Evolutionary conservation across 371 early-diverging fungal genomes (phyloP).

Genomic region (Apophysomyces ossiformis): DNA sequence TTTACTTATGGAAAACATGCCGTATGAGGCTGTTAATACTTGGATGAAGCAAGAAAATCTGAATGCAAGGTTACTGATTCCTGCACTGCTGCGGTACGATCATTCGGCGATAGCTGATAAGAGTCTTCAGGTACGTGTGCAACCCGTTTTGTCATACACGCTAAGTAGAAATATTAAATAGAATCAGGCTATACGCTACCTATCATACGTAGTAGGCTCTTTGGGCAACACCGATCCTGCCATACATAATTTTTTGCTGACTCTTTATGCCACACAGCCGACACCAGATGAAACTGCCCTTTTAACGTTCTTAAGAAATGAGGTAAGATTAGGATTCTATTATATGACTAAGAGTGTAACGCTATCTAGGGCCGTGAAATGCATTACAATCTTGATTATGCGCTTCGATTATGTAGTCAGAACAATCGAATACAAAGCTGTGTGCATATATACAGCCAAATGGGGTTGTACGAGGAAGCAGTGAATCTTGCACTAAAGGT

Average conservation of each 20-base stretch:
- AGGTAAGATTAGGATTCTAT: slow-evolving; percentile 30
- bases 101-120: slow-evolving; percentile 44
- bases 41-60: slow-evolving; percentile 80
- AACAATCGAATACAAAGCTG: slow-evolving; percentile 77
- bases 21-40: slow-evolving; percentile 77
- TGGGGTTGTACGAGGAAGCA: slow-evolving; percentile 88
- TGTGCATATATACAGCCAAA: slow-evolving; percentile 81
- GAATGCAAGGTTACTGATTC: slow-evolving; percentile 80
- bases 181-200: slow-evolving; percentile 81
- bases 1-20: slow-evolving; percentile 77
- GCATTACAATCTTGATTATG: slow-evolving; percentile 88
- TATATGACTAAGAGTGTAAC: too few relatives aligned
- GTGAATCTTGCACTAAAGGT: slow-evolving; percentile 84
- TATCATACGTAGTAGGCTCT: slow-evolving; percentile 70
- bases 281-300: slow-evolving; percentile 54
- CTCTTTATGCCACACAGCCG: slow-evolving; percentile 69
- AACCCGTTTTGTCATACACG: neutral
- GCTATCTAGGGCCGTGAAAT: slow-evolving; percentile 61
- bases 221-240: slow-evolving; percentile 71
- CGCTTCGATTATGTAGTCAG: slow-evolving; percentile 81
- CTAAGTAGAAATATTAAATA: slow-evolving; percentile 17
- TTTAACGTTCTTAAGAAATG: slow-evolving; percentile 61
- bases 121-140: slow-evolving; percentile 30
- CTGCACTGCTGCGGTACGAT: slow-evolving; percentile 82
- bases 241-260: slow-evolving; percentile 84